Evolutionary conservation across 2,329 filamentous ascomycete species (phyloP).

Genomic region (Moelleriella libera): DNA sequence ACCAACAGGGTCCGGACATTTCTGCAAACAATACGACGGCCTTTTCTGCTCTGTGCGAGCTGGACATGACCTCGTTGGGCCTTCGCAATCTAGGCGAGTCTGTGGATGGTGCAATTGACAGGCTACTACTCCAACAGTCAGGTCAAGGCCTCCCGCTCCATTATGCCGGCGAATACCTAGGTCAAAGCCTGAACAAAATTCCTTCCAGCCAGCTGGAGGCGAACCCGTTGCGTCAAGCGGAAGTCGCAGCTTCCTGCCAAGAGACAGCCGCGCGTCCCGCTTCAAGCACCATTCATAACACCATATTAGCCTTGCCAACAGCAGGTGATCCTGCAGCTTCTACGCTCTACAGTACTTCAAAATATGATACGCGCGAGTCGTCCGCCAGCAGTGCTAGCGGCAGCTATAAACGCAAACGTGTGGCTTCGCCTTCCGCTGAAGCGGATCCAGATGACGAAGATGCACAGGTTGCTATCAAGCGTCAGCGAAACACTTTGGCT

Average conservation of each 20-base stretch:
- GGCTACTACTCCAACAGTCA: not conserved
- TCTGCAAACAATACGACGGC: not conserved
- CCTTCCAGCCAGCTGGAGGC: not conserved
- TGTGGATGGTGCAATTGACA: not conserved
- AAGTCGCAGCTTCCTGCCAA: not conserved
- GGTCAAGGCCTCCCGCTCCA: too few species aligned
- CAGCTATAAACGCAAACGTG: slow-evolving; percentile 8
- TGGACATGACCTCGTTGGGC: slow-evolving; percentile 3
- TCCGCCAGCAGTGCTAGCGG: slow-evolving; percentile 3
- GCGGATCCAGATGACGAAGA: slow-evolving; percentile 6
- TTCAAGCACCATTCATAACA: not conserved
- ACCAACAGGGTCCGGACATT: not conserved
- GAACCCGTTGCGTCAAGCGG: not conserved
- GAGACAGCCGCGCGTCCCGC: not conserved
- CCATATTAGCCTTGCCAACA: not conserved
- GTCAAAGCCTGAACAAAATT: not conserved
- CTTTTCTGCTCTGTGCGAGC: not conserved
- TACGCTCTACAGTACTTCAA: slow-evolving; percentile 1
- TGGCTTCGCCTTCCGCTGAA: slow-evolving; percentile 6
- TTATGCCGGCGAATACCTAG: too few species aligned
- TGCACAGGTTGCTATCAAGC: slow-evolving; percentile 31
- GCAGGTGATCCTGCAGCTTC: slow-evolving; percentile 1
- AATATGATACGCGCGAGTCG: not conserved
- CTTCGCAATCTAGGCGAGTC: slow-evolving; percentile 1
- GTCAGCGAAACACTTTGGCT: slow-evolving; percentile 56